These are phyloP conservation scores for Inga leiocalycina DNA, from an alignment of 306 rosid species.

Conservation along the genomic window DNA sequence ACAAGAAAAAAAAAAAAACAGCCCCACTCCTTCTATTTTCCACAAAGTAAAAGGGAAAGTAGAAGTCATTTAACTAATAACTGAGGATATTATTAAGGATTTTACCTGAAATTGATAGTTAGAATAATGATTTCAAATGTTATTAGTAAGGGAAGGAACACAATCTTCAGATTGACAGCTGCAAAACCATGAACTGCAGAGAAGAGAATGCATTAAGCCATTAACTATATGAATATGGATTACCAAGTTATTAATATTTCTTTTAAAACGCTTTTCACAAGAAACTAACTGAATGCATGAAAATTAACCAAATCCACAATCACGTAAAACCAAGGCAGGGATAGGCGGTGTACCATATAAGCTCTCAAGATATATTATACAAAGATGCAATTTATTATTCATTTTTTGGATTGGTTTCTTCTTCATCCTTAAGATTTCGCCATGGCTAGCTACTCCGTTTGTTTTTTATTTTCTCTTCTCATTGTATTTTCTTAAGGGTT, in stretches of 20 bases:
- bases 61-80: conserved; percentile 28
- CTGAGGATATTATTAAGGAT: conserved; percentile 27
- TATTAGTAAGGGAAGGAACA: conserved; percentile 78
- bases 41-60: neutral
- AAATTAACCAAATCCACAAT: conserved; percentile 20
- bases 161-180: conserved; percentile 84
- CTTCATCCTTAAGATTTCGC: no score
- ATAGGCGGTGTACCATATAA: conserved; percentile 54
- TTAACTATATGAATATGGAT: conserved; percentile 24
- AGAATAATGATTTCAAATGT: conserved; percentile 83
- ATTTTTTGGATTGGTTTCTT: no score
- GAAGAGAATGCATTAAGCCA: conserved; percentile 27
- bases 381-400: conserved; percentile 72
- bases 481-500: no score
- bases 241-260: conserved; percentile 14
- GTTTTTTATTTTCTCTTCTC: no score
- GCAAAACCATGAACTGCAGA: conserved; percentile 67
- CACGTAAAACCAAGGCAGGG: conserved; percentile 5
- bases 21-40: neutral
- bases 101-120: conserved; percentile 91
- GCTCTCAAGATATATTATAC: conserved; percentile 87
- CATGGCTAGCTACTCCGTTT: no score
- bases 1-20: neutral
- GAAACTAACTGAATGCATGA: neutral
- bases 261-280: neutral